phyloP scores from a whole-genome alignment of 177 flowering plant genomes.

The Vitis hybrid region DNA sequence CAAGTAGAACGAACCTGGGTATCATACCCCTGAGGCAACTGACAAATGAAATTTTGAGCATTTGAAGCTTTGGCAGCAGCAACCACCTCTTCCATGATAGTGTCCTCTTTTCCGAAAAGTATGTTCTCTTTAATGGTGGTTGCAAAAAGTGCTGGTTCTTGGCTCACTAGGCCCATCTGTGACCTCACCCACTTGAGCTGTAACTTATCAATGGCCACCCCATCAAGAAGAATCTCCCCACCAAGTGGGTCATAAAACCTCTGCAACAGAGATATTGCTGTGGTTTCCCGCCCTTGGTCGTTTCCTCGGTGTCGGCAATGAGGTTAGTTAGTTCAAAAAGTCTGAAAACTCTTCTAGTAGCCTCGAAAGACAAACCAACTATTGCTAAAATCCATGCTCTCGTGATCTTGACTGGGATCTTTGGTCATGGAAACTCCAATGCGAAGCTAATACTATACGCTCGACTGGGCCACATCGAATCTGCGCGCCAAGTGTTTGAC shows the following conservation, averaged over 20 bases:
- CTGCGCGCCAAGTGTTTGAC: conserved; percentile 62
- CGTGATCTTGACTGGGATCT: conserved; percentile 37
- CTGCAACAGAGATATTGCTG: conserved; percentile 65
- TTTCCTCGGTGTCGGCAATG: no score
- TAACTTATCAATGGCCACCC: conserved; percentile 54
- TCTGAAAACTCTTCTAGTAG: conserved; percentile 32
- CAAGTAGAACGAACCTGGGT: conserved; percentile 62
- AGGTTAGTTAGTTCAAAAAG: neutral
- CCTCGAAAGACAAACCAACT: conserved; percentile 33
- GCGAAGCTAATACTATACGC: conserved; percentile 47
- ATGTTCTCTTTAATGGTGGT: conserved; percentile 81
- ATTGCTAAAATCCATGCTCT: conserved; percentile 51
- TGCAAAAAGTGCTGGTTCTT: conserved; percentile 86
- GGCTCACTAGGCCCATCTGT: conserved; percentile 91
- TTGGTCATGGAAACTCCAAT: conserved; percentile 23
- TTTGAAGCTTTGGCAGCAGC: conserved; percentile 81
- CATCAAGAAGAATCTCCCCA: conserved; percentile 73
- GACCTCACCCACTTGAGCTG: conserved; percentile 85
- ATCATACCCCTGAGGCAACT: conserved; percentile 77
- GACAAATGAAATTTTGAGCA: conserved; percentile 77
- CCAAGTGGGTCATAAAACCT: conserved; percentile 77
- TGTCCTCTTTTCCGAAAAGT: conserved; percentile 83
- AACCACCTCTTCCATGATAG: conserved; percentile 56
- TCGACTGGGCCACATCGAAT: conserved; percentile 25
- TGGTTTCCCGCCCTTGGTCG: conserved; percentile 21